Evolutionary conservation across 2,329 filamentous ascomycete species (phyloP).

Genomic region (Monilinia vaccinii-corymbosi): DNA sequence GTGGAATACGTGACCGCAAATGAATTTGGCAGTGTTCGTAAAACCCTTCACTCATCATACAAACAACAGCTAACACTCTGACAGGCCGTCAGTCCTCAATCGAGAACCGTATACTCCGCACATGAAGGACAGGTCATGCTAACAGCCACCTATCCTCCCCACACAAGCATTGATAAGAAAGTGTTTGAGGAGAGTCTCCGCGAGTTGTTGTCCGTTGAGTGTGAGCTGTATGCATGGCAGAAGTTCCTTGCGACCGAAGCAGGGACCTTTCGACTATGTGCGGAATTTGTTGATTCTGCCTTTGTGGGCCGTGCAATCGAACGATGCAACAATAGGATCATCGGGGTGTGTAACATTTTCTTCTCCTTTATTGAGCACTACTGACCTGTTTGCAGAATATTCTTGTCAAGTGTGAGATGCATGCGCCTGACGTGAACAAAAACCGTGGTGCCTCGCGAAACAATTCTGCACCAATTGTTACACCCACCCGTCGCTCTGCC

Average conservation of each 20-base stretch:
- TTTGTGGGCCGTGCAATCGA: conserved; percentile 35
- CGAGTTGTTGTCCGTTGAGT: conserved; percentile 37
- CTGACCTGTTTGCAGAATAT: conserved; percentile 10
- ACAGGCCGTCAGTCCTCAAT: conserved; percentile 23
- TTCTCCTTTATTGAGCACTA: background rate
- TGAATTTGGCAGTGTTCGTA: conserved; percentile 15
- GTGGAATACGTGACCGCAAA: conserved; percentile 23
- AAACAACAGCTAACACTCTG: conserved; percentile 16
- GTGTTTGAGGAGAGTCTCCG: conserved; percentile 34
- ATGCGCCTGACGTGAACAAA: conserved; percentile 12
- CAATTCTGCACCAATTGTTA: background rate
- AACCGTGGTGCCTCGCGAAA: background rate
- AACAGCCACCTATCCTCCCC: conserved; percentile 34
- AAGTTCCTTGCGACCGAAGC: conserved; percentile 33
- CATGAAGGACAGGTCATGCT: conserved; percentile 49
- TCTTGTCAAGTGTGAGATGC: conserved; percentile 8
- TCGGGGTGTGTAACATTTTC: conserved; percentile 2
- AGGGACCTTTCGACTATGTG: conserved; percentile 39
- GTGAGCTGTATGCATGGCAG: conserved; percentile 44
- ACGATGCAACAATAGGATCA: conserved; percentile 33
- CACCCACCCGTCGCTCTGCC: conserved; percentile 12
- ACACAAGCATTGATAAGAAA: conserved; percentile 16
- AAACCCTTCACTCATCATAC: background rate
- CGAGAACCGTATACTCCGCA: conserved; percentile 28
- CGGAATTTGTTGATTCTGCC: conserved; percentile 44